A percentile compares a stretch with the other conserved stretches of the same genome.
Evolutionary conservation across 768 basidiomycete species (phyloP).

Genomic region (Clathrus columnatus): DNA sequence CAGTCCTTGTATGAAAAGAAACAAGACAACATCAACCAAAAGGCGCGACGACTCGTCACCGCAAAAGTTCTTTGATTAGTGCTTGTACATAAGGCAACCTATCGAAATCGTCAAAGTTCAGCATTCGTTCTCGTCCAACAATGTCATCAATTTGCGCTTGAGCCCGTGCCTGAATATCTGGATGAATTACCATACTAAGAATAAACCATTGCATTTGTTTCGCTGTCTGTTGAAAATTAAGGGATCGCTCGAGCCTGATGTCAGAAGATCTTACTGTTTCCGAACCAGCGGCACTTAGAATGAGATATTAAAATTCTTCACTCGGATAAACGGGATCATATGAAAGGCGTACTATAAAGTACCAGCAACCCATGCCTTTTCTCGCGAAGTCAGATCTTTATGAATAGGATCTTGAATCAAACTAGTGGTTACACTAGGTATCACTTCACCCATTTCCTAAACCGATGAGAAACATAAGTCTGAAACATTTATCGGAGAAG

Average conservation of each 20-base stretch:
- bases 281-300: neutral
- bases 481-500: no score
- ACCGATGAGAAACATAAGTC: no score
- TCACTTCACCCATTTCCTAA: neutral
- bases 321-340: no score
- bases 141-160: conserved; percentile 14
- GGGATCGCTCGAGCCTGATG: no score
- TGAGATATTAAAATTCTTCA: no score
- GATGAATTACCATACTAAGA: conserved; percentile 47
- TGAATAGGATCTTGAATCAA: neutral
- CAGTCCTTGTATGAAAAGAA: no score
- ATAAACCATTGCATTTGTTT: conserved; percentile 35
- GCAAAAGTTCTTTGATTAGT: conserved; percentile 12
- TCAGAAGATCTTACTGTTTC: neutral
- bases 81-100: conserved; percentile 14
- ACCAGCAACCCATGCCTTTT: neutral
- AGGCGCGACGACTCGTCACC: conserved; percentile 11
- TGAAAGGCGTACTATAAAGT: neutral
- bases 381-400: neutral
- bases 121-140: conserved; percentile 10
- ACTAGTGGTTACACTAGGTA: neutral
- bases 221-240: neutral
- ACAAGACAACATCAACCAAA: neutral
- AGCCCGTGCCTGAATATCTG: conserved; percentile 19
- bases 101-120: conserved; percentile 5